Percentiles rank a stretch among this genome's conserved stretches.
Evolutionary conservation across 1,284 basidiomycete genomes (phyloP).

Genomic region (Cutaneotrichosporon cutaneum): DNA sequence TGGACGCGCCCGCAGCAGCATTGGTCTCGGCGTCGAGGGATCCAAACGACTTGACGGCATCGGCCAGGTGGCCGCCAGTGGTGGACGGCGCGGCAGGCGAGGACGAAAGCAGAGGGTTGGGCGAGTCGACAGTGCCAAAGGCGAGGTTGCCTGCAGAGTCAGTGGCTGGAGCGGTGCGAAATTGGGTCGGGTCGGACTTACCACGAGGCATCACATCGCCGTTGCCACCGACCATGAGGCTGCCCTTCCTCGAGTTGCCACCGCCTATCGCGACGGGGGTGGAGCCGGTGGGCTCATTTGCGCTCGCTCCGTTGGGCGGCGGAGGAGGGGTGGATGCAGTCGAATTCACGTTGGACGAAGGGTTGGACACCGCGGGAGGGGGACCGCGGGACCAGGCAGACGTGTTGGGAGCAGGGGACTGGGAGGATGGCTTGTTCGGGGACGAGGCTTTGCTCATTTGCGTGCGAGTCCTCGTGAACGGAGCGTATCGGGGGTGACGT

Average conservation of each 20-base stretch:
- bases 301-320: slow-evolving; percentile 35
- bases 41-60: slow-evolving; percentile 72
- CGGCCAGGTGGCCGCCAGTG: slow-evolving; percentile 50
- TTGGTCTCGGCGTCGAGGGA: slow-evolving; percentile 60
- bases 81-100: slow-evolving; percentile 53
- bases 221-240: slow-evolving; percentile 45
- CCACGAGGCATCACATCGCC: slow-evolving; percentile 42
- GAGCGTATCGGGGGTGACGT: not conserved
- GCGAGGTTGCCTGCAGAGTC: slow-evolving; percentile 52
- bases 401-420: slow-evolving; percentile 30
- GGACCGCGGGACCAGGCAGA: slow-evolving; percentile 47
- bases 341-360: slow-evolving; percentile 35
- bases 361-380: slow-evolving; percentile 33
- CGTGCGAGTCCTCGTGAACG: slow-evolving; percentile 20
- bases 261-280: slow-evolving; percentile 34
- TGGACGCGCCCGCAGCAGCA: slow-evolving; percentile 52
- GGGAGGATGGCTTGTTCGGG: slow-evolving; percentile 26
- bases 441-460: slow-evolving; percentile 43
- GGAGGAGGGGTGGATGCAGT: slow-evolving; percentile 25
- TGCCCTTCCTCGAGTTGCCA: slow-evolving; percentile 43
- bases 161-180: not conserved
- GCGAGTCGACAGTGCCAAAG: slow-evolving; percentile 77
- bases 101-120: slow-evolving; percentile 50
- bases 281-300: slow-evolving; percentile 28
- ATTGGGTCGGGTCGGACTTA: slow-evolving; percentile 23